These are phyloP conservation scores for Talinum fruticosum DNA, from an alignment of 148 eudicot species.

Conservation along the genomic window DNA sequence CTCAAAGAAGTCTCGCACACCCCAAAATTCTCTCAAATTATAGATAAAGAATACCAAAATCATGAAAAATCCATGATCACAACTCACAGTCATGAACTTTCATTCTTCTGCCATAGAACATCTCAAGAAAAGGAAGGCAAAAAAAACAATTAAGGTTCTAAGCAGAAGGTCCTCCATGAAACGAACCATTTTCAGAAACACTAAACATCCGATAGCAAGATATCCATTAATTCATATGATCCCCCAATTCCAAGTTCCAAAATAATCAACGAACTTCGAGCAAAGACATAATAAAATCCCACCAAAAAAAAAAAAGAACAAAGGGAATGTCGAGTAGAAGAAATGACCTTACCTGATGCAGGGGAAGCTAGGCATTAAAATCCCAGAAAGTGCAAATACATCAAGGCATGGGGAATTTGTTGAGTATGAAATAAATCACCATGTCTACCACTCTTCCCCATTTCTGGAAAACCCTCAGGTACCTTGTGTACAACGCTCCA, in stretches of 20 bases:
- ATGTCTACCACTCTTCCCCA: background rate
- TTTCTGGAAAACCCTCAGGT: slow-evolving; percentile 14
- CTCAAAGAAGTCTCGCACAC: background rate
- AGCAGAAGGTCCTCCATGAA: background rate
- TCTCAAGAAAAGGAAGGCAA: background rate
- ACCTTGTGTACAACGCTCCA: slow-evolving; percentile 30
- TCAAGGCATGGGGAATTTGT: slow-evolving; percentile 1
- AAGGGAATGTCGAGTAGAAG: background rate
- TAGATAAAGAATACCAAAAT: background rate
- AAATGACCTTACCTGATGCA: slow-evolving; percentile 29
- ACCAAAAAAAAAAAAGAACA: background rate
- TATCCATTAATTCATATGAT: background rate
- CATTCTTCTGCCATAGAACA: background rate
- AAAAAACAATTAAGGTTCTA: background rate
- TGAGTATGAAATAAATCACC: background rate
- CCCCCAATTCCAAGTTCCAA: background rate
- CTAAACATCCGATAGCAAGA: slow-evolving; percentile 2
- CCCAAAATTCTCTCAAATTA: background rate
- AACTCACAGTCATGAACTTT: slow-evolving; percentile 18
- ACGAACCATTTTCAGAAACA: slow-evolving; percentile 3
- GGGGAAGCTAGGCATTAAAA: slow-evolving; percentile 26
- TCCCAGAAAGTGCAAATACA: slow-evolving; percentile 7
- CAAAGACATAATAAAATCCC: background rate
- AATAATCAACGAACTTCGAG: background rate
- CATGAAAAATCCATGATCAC: background rate